Evolutionary conservation across 257 asterid genomes (phyloP).

Genomic region (Primulina eburnea): DNA sequence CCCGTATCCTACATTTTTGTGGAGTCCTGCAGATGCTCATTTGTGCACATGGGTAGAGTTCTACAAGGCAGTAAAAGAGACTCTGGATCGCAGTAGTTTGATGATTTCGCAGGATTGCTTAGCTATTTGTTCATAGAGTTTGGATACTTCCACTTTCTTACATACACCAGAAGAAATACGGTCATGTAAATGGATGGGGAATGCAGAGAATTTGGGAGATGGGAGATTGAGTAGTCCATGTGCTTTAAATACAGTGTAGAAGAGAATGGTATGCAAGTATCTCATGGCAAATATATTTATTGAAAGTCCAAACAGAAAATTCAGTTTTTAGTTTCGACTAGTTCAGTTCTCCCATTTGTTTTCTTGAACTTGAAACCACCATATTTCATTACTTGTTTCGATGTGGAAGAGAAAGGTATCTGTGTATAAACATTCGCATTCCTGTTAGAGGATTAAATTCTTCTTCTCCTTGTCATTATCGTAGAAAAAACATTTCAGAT

Average conservation of each 20-base stretch:
- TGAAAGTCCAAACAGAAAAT: neutral
- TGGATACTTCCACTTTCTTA: slow-evolving; percentile 16
- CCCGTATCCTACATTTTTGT: slow-evolving; percentile 63
- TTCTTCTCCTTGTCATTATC: too few relatives aligned
- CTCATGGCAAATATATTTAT: neutral
- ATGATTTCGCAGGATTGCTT: slow-evolving; percentile 56
- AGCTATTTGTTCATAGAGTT: slow-evolving; percentile 58
- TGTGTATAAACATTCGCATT: too few relatives aligned
- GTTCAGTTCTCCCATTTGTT: neutral
- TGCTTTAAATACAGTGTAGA: neutral
- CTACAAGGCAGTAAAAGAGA: slow-evolving; percentile 52
- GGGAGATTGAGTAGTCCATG: neutral
- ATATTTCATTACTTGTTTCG: too few relatives aligned
- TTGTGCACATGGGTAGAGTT: slow-evolving; percentile 61
- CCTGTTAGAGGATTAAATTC: too few relatives aligned
- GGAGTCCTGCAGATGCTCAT: slow-evolving; percentile 39
- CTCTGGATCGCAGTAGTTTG: slow-evolving; percentile 44
- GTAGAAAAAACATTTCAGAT: too few relatives aligned
- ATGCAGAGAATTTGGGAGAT: neutral
- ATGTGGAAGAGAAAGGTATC: too few relatives aligned
- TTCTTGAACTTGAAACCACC: neutral
- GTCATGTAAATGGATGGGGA: neutral
- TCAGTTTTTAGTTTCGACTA: neutral
- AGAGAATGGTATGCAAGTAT: neutral
- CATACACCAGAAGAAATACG: neutral